phyloP scores from a whole-genome alignment of 2,329 filamentous ascomycete species.

The Fusarium staphyleae region DNA sequence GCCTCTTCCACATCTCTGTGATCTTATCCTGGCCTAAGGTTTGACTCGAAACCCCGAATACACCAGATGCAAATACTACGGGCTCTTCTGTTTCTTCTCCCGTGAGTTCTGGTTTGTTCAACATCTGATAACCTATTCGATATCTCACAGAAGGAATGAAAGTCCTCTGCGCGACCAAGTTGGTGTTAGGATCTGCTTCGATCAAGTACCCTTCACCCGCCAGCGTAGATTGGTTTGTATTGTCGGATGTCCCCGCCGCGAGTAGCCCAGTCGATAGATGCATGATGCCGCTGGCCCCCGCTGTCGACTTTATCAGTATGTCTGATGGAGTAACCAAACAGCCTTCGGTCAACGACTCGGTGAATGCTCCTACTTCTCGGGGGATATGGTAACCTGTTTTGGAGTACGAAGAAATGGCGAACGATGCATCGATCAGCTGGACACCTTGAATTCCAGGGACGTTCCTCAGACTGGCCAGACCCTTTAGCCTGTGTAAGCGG shows the following conservation, averaged over 20 bases:
- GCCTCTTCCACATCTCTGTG: constrained; percentile 3
- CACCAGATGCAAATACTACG: not conserved
- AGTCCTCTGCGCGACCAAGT: constrained; percentile 3
- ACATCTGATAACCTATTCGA: too few species aligned
- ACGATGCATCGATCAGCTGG: constrained; percentile 15
- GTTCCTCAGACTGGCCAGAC: not conserved
- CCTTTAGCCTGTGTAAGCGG: constrained; percentile 24
- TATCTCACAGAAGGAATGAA: constrained; percentile 8
- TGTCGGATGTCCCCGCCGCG: too few species aligned
- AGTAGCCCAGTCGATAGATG: not conserved
- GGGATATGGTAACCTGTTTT: constrained; percentile 7
- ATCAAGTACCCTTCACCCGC: constrained; percentile 1
- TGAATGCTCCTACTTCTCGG: not conserved
- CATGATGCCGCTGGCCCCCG: constrained; percentile 7
- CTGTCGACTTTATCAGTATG: not conserved
- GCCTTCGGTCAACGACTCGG: not conserved
- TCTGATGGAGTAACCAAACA: not conserved
- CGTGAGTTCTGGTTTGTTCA: not conserved
- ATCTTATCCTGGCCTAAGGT: not conserved
- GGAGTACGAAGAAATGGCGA: constrained; percentile 10
- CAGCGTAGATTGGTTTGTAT: rapidly evolving
- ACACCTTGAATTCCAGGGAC: not conserved
- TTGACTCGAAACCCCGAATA: not conserved
- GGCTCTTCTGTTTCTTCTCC: not conserved
- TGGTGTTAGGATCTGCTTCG: constrained; percentile 13